Base-by-base conservation (phyloP, 2,329 filamentous ascomycete species). In the Tolypocladium ophioglossoides region DNA sequence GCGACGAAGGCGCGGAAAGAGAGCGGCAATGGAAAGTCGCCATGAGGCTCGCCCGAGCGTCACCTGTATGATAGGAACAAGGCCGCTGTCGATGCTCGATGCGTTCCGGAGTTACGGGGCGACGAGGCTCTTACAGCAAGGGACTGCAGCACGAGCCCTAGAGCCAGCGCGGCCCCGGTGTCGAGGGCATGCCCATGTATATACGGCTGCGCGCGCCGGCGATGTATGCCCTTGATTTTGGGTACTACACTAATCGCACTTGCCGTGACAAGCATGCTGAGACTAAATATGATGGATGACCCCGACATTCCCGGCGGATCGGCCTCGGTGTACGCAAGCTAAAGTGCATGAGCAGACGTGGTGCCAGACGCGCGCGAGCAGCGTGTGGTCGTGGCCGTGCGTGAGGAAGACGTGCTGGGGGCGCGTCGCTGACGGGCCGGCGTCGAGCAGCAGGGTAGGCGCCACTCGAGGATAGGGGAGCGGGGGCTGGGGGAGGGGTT, bases 401-500 rank as follows among this genome's bases (percentile, higher is more conserved):
- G 75, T 78, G 50, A 78, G 62, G 57, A 78, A 77, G 56, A 78
- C 68, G 61, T 78, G 75, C 50, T 75, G 75, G 75, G 0, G 75
- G 69, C 2, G 66, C 59, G 34, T 70, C 71, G 64, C 76, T 77
- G 60, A 78, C 70, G 53, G 67, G 2, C 75, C 75, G 2, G 75
- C 74, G 61, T 78, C 75, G 37, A 78, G 73, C 4, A 78, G 70
- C 30, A 78, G 66, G 75, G 74, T 55, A 77, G 73, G 12, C 63
- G 64, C 72, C 73, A 76, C 55, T 76, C 72, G 0, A 78, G 66
- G 22, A 76, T 63, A n/a, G 72, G 66, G 24, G 74, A 77, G 10
- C 70, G 69, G 4, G 68, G 55, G 1, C 40, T 76, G 74, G 0
- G 73, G 67, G 14, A 78, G 66, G 2, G 74, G 73, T n/a, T n/a